Conservation (phyloP, 805 yeast genomes). For the Candida ulmi region DNA sequence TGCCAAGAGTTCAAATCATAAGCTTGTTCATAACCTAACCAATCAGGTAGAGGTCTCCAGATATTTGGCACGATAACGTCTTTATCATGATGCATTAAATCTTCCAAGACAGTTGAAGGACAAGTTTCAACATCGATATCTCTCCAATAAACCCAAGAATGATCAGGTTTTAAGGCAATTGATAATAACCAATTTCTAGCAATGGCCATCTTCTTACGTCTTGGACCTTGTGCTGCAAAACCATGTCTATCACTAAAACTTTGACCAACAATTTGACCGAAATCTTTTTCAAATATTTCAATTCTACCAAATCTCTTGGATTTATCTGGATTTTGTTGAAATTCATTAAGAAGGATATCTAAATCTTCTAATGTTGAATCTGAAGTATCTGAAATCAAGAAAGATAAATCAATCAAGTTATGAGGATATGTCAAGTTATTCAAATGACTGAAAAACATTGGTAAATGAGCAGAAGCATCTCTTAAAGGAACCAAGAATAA, state of each 20-base stretch:
- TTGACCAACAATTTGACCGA: constrained; percentile 91
- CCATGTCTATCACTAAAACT: constrained; percentile 92
- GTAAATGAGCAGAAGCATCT: constrained; percentile 87
- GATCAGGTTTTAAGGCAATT: constrained; percentile 84
- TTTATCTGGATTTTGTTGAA: constrained; percentile 62
- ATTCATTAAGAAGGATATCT: constrained; percentile 45
- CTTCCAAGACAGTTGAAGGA: constrained; percentile 81
- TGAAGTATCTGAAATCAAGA: constrained; percentile 83
- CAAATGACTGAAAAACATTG: constrained; percentile 84
- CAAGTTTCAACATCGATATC: constrained; percentile 96
- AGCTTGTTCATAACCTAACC: constrained; percentile 82
- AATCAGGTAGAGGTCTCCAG: constrained; percentile 85
- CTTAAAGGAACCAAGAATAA: constrained; percentile 85
- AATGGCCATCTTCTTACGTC: constrained; percentile 91
- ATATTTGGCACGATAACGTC: constrained; percentile 95
- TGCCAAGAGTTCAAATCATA: constrained; percentile 84
- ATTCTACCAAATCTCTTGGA: constrained; percentile 72
- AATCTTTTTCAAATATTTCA: constrained; percentile 86
- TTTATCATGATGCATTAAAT: constrained; percentile 83
- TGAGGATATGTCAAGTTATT: constrained; percentile 81
- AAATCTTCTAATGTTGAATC: constrained; percentile 80
- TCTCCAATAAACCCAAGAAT: constrained; percentile 95
- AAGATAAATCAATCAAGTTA: constrained; percentile 73
- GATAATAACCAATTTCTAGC: constrained; percentile 93
- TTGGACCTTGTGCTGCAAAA: constrained; percentile 91